These are phyloP conservation scores for Pythium rhizo-oryzae DNA, from an alignment of 352 stramenopile genomes.

Conservation along the genomic window DNA sequence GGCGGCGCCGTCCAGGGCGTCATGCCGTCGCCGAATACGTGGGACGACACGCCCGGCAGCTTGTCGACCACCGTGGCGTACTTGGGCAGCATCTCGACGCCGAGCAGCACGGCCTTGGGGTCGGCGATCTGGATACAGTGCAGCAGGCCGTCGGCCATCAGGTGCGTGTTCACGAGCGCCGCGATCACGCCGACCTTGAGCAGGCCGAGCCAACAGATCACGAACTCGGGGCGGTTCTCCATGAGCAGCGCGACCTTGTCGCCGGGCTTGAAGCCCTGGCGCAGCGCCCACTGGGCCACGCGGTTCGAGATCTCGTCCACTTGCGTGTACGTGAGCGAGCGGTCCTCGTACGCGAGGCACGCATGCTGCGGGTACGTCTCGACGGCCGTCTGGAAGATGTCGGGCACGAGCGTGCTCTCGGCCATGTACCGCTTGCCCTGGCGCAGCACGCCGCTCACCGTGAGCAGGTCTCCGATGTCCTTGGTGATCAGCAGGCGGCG, in stretches of 20 bases:
- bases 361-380: slow-evolving; percentile 55
- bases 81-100: slow-evolving; percentile 39
- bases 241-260: slow-evolving; percentile 83
- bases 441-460: slow-evolving; percentile 44
- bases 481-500: slow-evolving; percentile 58
- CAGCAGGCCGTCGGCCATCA: slow-evolving; percentile 65
- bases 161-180: slow-evolving; percentile 86
- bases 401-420: slow-evolving; percentile 44
- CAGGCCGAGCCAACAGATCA: slow-evolving; percentile 80
- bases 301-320: slow-evolving; percentile 71
- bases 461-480: slow-evolving; percentile 50
- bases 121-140: slow-evolving; percentile 69
- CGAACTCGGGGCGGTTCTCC: slow-evolving; percentile 84
- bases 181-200: slow-evolving; percentile 81
- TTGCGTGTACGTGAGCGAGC: slow-evolving; percentile 53
- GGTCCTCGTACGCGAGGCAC: slow-evolving; percentile 61
- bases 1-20: slow-evolving; percentile 9
- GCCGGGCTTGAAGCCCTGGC: slow-evolving; percentile 43
- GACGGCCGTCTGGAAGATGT: slow-evolving; percentile 67
- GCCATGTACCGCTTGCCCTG: slow-evolving; percentile 42
- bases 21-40: slow-evolving; percentile 54
- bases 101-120: slow-evolving; percentile 64
- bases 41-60: slow-evolving; percentile 34
- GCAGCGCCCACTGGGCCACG: slow-evolving; percentile 70
- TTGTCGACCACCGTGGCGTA: slow-evolving; percentile 37